Evolutionary conservation across 257 asterid genomes (phyloP).

Genomic region (Leptodermis oblonga): DNA sequence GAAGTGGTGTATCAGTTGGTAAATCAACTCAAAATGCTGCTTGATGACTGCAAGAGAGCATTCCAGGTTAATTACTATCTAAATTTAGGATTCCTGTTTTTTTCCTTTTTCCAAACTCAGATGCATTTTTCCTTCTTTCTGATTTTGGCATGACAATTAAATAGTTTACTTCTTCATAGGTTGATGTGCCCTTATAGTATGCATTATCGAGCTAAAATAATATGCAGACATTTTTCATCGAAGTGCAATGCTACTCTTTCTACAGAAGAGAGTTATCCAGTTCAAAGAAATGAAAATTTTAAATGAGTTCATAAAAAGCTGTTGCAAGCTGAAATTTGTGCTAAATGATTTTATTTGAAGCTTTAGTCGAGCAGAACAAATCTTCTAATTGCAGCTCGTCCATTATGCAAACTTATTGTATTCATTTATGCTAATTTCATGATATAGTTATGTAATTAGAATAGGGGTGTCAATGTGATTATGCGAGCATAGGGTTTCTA

Average conservation of each 20-base stretch:
- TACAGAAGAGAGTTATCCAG: background rate
- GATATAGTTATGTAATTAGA: background rate
- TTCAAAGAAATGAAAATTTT: background rate
- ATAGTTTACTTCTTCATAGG: background rate
- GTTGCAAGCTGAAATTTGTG: background rate
- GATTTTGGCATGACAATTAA: background rate
- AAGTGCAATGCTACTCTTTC: background rate
- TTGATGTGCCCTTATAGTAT: background rate
- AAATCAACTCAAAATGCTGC: slow-evolving; percentile 82
- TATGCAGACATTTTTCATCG: background rate
- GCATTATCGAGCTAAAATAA: background rate
- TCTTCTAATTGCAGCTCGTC: background rate
- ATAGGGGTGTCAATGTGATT: background rate
- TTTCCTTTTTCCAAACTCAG: background rate
- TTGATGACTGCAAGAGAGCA: slow-evolving; percentile 87
- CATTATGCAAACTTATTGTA: background rate
- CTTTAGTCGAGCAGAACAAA: background rate
- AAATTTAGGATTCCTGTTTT: background rate
- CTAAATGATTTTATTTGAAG: background rate
- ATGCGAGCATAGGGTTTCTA: background rate
- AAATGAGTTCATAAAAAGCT: background rate
- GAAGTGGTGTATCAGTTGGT: slow-evolving; percentile 81
- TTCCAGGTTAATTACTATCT: slow-evolving; percentile 60
- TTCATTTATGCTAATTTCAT: background rate
- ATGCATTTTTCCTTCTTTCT: background rate